These are phyloP conservation scores for Penicillium arizonense DNA, from an alignment of 495 filamentous ascomycete genomes.

Conservation along the genomic window DNA sequence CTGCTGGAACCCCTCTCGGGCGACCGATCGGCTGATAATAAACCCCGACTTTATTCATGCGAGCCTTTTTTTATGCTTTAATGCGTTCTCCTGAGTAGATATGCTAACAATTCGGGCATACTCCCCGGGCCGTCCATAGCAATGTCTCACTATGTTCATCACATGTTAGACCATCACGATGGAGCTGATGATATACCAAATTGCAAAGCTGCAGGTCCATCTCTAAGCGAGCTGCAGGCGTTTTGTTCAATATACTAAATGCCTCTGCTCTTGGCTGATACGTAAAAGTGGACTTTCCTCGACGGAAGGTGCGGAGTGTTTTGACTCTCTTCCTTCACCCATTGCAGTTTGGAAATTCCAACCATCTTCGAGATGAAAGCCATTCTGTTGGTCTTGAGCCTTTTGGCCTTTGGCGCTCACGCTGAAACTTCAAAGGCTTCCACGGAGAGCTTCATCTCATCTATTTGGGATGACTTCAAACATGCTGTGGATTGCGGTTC, in stretches of 20 bases:
- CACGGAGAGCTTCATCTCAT: slow-evolving; percentile 8
- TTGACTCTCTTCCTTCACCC: not conserved
- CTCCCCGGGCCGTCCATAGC: too few species aligned
- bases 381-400: slow-evolving; percentile 2
- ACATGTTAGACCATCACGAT: too few species aligned
- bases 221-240: not conserved
- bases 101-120: too few species aligned
- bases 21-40: slow-evolving; percentile 8
- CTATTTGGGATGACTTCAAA: slow-evolving; percentile 24
- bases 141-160: too few species aligned
- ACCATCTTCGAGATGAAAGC: slow-evolving; percentile 6
- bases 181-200: too few species aligned
- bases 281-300: slow-evolving; percentile 4
- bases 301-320: not conserved
- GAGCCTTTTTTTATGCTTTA: not conserved
- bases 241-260: slow-evolving; percentile 4
- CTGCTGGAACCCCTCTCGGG: slow-evolving; percentile 10
- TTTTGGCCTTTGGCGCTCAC: slow-evolving; percentile 3
- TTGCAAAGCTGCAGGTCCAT: too few species aligned
- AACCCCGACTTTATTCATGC: slow-evolving; percentile 2
- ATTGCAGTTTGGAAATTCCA: not conserved
- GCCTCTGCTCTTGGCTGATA: not conserved
- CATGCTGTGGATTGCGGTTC: slow-evolving; percentile 19
- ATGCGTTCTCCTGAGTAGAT: too few species aligned
- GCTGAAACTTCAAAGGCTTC: slow-evolving; percentile 4